Base-by-base conservation (phyloP, 306 rosid genomes). In the Begonia fuchsioides region DNA sequence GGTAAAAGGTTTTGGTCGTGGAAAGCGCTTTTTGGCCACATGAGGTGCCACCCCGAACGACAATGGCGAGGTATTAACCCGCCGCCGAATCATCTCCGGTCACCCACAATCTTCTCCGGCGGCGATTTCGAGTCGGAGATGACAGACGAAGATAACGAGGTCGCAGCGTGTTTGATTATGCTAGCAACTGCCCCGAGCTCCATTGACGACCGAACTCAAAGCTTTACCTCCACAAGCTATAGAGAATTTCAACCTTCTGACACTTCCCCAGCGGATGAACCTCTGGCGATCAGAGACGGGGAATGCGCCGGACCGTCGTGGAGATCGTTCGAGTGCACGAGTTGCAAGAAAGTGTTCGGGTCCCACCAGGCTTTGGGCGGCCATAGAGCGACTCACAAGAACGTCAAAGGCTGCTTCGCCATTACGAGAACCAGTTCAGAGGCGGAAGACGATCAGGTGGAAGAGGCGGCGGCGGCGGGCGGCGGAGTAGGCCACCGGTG, bases 31-130 rank as follows among this genome's bases (percentile, higher is more conserved):
- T 80, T 71, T 17, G 96, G 96, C 1, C 96, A 87, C 77, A 87
- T 87, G 96, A 69, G 96, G 2, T 87, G 96, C 57, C 96, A 80
- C 57, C 96, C 96, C 0, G 96, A 87, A 47, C 93, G 94, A 1
- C 69, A 65, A 9, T 87, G 96, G 96, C 76, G 94, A 0, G 96
- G 96, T 0, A 87, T 87, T 4, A 70, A 77, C 15, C 94, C 96
- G 2, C 96, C 94, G 0, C 68, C 72, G 0, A 69, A 69, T 39
- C 8, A 69, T 39, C 8, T 72, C 56, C 62, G 39, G 1, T 41
- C 50, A 8, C 43, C 46, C 1, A 12, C 11, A 38, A 13, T 13
- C 9, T 40, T 55, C 6, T 47, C 39, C 12, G 35, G 3, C 13
- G 11, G 12, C 32, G 38, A 52, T n/a, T 18, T 38, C 35, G 18